Base-by-base conservation (phyloP, 2,329 filamentous ascomycete species). In the Phialophora tarda region DNA sequence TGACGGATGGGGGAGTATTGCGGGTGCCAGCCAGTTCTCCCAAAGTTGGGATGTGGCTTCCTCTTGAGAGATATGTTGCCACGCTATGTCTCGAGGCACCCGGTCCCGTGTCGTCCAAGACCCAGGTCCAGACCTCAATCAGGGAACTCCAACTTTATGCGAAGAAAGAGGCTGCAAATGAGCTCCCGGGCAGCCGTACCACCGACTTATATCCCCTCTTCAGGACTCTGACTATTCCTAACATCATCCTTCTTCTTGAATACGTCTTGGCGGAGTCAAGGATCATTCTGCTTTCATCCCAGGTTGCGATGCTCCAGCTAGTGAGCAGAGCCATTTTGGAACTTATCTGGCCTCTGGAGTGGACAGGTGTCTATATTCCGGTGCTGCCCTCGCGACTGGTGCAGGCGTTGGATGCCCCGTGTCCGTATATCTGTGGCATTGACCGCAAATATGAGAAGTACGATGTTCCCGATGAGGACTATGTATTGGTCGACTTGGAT, bases 71-170 rank as follows among this genome's bases (percentile, higher is more conserved):
- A 75, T 99, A 98, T 77, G 93, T 99, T 38, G 90, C 98, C 80
- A 98, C 98, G 77, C 84, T 99, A 38, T 99, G 95, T 79, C 93
- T 93, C 10, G 94, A 98, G 79, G 95, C 95, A 1, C 90, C 96
- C 74, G 94, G 91, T 74, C 95, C 95, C 1, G 87, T 97, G 59
- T 91, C 91, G 38, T 98, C 95, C 47, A 94, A 96, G 79, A 98
- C 94, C 0, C 95, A 99, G 77, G 93, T 98, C 34, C 95, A 99
- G 79, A 84, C 98, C 44, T 89, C 91, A 0, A 88, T 99, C 34
- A 88, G 95, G 65, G 95, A 99, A 77, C 80, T 99, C 72, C 90
- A 93, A 34, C 83, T 99, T 60, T 98, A 96, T 78, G 93, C 95
- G 6, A 88, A 95, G 41, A 96, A 96, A 75, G 95, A 98, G 77